These are phyloP conservation scores for Phaeosphaeriaceae sp. DNA, from an alignment of 2,329 filamentous ascomycete genomes.

Conservation along the genomic window DNA sequence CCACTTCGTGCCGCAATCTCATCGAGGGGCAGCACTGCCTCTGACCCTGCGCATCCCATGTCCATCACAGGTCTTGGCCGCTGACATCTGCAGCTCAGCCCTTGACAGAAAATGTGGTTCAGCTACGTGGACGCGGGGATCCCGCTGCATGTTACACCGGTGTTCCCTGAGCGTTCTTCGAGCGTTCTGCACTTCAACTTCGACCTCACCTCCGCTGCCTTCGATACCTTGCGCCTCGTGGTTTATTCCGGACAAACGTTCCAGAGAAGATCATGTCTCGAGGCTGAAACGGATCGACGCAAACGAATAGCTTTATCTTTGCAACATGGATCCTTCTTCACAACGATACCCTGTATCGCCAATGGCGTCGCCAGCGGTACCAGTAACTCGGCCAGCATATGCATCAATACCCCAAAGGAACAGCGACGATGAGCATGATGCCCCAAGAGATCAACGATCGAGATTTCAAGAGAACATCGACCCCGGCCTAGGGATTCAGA, in stretches of 20 bases:
- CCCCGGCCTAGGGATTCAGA: conserved; percentile 36
- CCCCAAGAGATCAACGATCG: conserved; percentile 18
- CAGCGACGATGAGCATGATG: conserved; percentile 23
- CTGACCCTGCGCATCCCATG: conserved; percentile 14
- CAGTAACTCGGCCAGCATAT: conserved; percentile 22
- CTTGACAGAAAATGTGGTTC: conserved; percentile 11
- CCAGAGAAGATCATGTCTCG: conserved; percentile 4
- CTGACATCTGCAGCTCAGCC: conserved; percentile 26
- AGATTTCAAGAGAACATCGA: conserved; percentile 26
- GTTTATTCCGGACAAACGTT: not conserved
- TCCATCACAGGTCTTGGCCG: conserved; percentile 10
- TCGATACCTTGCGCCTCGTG: not conserved
- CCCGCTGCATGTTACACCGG: conserved; percentile 3
- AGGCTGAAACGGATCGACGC: not conserved
- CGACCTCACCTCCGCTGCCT: not conserved
- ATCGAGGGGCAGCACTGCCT: conserved; percentile 16
- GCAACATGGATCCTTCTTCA: conserved; percentile 12
- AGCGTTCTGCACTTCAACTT: not conserved
- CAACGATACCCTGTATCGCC: conserved; percentile 19
- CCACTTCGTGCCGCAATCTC: conserved; percentile 3
- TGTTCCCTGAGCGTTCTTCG: not conserved
- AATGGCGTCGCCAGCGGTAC: conserved; percentile 24
- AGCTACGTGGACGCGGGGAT: conserved; percentile 15
- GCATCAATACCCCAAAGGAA: conserved; percentile 21
- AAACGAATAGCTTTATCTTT: not conserved